Conservation (phyloP, 2,329 filamentous ascomycete genomes). For the Claviceps sp. region DNA sequence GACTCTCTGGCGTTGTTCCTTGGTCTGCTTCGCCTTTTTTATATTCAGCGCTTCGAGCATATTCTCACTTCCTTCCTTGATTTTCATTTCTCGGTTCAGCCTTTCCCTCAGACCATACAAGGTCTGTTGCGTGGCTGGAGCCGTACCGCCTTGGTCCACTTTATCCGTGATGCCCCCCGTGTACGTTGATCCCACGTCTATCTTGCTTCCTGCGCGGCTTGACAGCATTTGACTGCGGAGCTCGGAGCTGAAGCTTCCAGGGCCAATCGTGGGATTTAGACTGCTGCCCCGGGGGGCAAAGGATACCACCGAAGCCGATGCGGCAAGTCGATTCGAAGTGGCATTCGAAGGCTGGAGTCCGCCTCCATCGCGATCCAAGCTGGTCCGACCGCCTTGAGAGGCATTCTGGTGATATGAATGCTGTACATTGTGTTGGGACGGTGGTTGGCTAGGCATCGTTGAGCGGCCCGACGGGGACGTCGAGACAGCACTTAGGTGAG, state of each 20-base stretch:
- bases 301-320: slow-evolving; percentile 43
- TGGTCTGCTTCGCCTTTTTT: slow-evolving; percentile 92
- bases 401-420: slow-evolving; percentile 17
- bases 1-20: slow-evolving; percentile 65
- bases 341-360: slow-evolving; percentile 37
- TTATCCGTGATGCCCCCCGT: slow-evolving; percentile 36
- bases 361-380: slow-evolving; percentile 41
- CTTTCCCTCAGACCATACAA: slow-evolving; percentile 67
- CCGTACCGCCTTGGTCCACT: slow-evolving; percentile 47
- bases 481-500: slow-evolving; percentile 21
- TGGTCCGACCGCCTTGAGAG: slow-evolving; percentile 24
- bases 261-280: slow-evolving; percentile 55
- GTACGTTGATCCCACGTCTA: slow-evolving; percentile 22
- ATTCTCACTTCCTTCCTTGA: slow-evolving; percentile 95
- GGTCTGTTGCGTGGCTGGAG: slow-evolving; percentile 52
- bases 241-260: slow-evolving; percentile 83
- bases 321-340: slow-evolving; percentile 29
- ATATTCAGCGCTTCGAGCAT: slow-evolving; percentile 87
- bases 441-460: slow-evolving; percentile 18
- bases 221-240: slow-evolving; percentile 54
- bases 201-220: slow-evolving; percentile 22
- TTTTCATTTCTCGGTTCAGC: slow-evolving; percentile 92
- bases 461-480: slow-evolving; percentile 16
- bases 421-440: slow-evolving; percentile 24
- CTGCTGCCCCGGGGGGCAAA: slow-evolving; percentile 56